These are phyloP conservation scores for Trichoderma semiorbis DNA, from an alignment of 2,329 filamentous ascomycete species.

Conservation along the genomic window DNA sequence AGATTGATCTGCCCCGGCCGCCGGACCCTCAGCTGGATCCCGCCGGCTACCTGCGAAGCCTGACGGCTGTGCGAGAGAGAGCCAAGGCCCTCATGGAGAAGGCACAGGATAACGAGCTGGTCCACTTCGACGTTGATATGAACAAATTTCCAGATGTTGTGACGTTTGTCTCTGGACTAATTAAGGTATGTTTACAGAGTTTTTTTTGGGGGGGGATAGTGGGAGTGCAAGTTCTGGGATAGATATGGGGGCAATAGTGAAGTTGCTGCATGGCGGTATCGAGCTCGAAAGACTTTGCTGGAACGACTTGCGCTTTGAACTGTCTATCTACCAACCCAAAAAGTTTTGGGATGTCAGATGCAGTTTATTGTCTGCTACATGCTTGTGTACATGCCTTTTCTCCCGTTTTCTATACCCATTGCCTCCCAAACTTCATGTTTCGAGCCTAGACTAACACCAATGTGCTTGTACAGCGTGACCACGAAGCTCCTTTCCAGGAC, in stretches of 20 bases:
- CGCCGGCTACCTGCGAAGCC: conserved; percentile 83
- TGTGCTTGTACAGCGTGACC: conserved; percentile 44
- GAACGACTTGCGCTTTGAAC: neutral
- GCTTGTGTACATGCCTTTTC: neutral
- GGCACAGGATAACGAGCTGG: conserved; percentile 71
- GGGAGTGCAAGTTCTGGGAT: neutral
- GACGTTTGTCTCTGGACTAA: conserved; percentile 84
- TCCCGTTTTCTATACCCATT: too few relatives aligned
- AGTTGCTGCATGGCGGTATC: neutral
- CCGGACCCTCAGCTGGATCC: conserved; percentile 87
- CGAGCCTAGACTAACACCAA: neutral
- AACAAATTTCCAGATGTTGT: conserved; percentile 79
- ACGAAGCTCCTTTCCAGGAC: conserved; percentile 50
- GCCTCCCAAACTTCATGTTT: neutral
- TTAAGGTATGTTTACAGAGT: conserved; percentile 64
- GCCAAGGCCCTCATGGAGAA: conserved; percentile 70
- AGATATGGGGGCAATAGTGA: neutral
- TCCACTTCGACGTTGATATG: conserved; percentile 87
- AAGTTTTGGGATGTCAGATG: neutral
- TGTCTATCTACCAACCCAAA: neutral
- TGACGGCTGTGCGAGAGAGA: conserved; percentile 81
- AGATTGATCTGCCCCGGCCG: conserved; percentile 76
- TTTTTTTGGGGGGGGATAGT: neutral
- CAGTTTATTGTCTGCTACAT: too few relatives aligned
- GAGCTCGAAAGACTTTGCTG: neutral